phyloP scores from a whole-genome alignment of 2,329 filamentous ascomycete genomes.

The Colletotrichum incanum region DNA sequence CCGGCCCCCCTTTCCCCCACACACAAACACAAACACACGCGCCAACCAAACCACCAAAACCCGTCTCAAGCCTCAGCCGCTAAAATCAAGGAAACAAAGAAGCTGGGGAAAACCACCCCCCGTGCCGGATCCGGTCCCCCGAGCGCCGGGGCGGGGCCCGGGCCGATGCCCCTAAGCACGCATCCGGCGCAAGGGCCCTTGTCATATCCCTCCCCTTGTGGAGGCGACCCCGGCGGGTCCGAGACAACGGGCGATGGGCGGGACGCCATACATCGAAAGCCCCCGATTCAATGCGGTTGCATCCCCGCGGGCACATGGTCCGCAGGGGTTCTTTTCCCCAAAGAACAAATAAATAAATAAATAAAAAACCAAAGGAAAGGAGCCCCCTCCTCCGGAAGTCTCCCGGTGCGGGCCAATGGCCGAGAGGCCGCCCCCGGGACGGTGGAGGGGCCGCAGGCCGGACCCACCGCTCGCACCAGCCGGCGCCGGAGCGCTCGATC shows the following conservation, averaged over 20 bases:
- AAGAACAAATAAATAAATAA: too few relatives aligned
- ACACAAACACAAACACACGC: neutral
- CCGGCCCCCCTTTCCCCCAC: neutral
- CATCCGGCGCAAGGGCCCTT: slow-evolving; percentile 7
- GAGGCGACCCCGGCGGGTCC: neutral
- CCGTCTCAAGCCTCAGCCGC: neutral
- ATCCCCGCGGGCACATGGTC: slow-evolving; percentile 5
- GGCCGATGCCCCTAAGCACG: neutral
- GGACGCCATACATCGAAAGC: neutral
- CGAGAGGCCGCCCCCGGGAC: neutral
- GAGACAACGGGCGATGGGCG: neutral
- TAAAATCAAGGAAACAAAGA: neutral
- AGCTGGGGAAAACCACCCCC: neutral
- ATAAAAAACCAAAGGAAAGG: too few relatives aligned
- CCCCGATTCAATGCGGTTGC: neutral
- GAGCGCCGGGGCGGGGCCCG: neutral
- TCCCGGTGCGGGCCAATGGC: neutral
- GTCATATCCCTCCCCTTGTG: neutral
- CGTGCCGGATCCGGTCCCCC: neutral
- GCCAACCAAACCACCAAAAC: neutral
- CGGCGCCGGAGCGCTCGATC: neutral
- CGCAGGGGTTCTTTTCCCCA: neutral
- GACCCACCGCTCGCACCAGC: too few relatives aligned
- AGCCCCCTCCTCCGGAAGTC: neutral
- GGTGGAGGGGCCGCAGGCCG: neutral